Conservation (phyloP, 805 yeast genomes). For the Myxozyma udenii region DNA sequence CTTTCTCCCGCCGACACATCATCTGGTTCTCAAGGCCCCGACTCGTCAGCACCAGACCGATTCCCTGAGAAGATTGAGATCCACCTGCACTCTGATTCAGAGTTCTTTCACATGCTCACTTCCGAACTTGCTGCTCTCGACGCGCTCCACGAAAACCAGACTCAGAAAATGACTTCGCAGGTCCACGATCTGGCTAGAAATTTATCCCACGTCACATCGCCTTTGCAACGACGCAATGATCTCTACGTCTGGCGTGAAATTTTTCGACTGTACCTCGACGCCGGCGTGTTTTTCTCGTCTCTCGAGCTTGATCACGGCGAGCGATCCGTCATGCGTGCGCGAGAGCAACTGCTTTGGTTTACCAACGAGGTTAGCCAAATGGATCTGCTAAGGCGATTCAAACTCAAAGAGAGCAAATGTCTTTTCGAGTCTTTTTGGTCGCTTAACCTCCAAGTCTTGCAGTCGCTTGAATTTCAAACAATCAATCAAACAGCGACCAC, state of each 20-base stretch:
- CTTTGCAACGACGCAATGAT: slow-evolving; percentile 47
- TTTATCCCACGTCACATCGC: slow-evolving; percentile 44
- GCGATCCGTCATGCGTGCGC: slow-evolving; percentile 47
- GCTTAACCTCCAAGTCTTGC: slow-evolving; percentile 54
- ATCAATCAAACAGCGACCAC: slow-evolving; percentile 61
- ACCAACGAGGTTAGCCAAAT: slow-evolving; percentile 42
- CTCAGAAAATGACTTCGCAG: slow-evolving; percentile 43
- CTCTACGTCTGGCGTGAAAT: slow-evolving; percentile 68
- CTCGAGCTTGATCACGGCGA: slow-evolving; percentile 49
- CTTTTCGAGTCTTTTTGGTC: slow-evolving; percentile 52
- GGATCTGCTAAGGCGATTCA: slow-evolving; percentile 44
- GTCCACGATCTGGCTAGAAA: slow-evolving; percentile 46
- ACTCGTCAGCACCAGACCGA: not conserved
- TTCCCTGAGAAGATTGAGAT: slow-evolving; percentile 37
- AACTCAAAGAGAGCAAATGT: slow-evolving; percentile 44
- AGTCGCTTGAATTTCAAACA: slow-evolving; percentile 57
- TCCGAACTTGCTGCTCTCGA: slow-evolving; percentile 53
- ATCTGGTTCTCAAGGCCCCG: not conserved
- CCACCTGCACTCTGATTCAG: slow-evolving; percentile 53
- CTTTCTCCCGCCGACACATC: too few species aligned
- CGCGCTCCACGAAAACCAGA: slow-evolving; percentile 43
- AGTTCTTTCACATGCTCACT: slow-evolving; percentile 57
- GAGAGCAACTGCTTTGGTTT: slow-evolving; percentile 46
- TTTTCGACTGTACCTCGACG: slow-evolving; percentile 61
- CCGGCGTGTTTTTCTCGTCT: slow-evolving; percentile 59